Conservation (phyloP, 2,329 filamentous ascomycete species). For the Aspergillus japonicus region DNA sequence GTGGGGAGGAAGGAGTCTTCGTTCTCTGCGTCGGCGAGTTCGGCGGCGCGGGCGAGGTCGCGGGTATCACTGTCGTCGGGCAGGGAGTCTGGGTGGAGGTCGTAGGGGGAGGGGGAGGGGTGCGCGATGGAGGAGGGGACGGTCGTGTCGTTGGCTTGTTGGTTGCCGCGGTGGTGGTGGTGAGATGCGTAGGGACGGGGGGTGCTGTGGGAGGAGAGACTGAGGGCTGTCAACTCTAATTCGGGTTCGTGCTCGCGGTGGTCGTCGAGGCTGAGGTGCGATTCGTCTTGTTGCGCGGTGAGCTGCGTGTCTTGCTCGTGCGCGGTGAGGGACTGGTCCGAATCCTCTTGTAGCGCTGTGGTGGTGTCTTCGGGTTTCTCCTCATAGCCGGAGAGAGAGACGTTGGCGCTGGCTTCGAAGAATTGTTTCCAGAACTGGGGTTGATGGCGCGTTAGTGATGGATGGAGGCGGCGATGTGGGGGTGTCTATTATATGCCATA, state of each 20-base stretch:
- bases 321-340: slow-evolving; percentile 43
- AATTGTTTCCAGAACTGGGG: slow-evolving; percentile 98
- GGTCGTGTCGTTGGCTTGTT: slow-evolving; percentile 33
- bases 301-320: slow-evolving; percentile 37
- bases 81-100: slow-evolving; percentile 52
- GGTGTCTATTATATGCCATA: slow-evolving; percentile 37
- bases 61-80: not conserved
- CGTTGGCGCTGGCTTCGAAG: slow-evolving; percentile 97
- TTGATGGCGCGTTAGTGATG: not conserved
- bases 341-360: slow-evolving; percentile 47
- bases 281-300: not conserved
- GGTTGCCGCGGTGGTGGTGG: slow-evolving; percentile 22
- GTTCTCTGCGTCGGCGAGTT: slow-evolving; percentile 22
- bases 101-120: slow-evolving; percentile 60
- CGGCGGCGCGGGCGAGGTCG: not conserved
- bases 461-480: not conserved
- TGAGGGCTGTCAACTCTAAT: slow-evolving; percentile 45
- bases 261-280: slow-evolving; percentile 24
- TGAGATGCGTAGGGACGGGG: slow-evolving; percentile 34
- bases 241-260: slow-evolving; percentile 41
- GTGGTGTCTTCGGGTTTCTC: slow-evolving; percentile 67
- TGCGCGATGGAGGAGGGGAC: slow-evolving; percentile 53
- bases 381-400: slow-evolving; percentile 92
- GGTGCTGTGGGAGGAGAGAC: slow-evolving; percentile 49
- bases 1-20: slow-evolving; percentile 38